phyloP scores from a whole-genome alignment of 257 asterid genomes.

The Thymus mandschuricus region DNA sequence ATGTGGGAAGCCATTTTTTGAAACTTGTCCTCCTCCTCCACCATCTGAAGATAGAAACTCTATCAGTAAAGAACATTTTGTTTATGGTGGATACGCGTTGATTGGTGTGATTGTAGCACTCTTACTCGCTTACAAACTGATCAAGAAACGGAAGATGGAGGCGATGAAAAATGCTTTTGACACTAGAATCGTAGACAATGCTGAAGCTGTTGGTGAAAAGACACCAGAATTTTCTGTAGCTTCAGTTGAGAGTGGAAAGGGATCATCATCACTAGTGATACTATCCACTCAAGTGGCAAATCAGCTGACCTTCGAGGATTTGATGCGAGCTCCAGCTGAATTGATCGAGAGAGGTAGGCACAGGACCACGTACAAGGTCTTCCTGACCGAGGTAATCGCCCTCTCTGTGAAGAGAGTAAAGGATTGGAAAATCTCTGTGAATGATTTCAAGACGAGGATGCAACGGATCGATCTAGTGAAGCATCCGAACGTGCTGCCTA shows the following conservation, averaged over 20 bases:
- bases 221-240: conserved; percentile 70
- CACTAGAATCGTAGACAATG: conserved; percentile 27
- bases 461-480: conserved; percentile 48
- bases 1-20: conserved; percentile 54
- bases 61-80: conserved; percentile 40
- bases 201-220: conserved; percentile 28
- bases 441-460: conserved; percentile 64
- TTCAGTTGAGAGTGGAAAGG: conserved; percentile 49
- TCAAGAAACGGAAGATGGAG: conserved; percentile 27
- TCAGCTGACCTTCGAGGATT: conserved; percentile 62
- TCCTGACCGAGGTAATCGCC: conserved; percentile 33
- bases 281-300: conserved; percentile 40
- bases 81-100: conserved; percentile 58
- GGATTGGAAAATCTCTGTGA: conserved; percentile 55
- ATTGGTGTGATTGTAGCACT: conserved; percentile 45
- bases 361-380: conserved; percentile 68
- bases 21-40: conserved; percentile 46
- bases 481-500: conserved; percentile 59
- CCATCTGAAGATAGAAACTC: conserved; percentile 30
- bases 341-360: conserved; percentile 56
- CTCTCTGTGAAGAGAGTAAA: conserved; percentile 70
- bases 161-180: conserved; percentile 9
- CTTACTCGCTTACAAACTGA: conserved; percentile 34
- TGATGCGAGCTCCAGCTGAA: conserved; percentile 69
- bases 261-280: conserved; percentile 51